Evolutionary conservation across 176 grass and related monocot genomes (phyloP).

Genomic region (Elaeis guineensis): DNA sequence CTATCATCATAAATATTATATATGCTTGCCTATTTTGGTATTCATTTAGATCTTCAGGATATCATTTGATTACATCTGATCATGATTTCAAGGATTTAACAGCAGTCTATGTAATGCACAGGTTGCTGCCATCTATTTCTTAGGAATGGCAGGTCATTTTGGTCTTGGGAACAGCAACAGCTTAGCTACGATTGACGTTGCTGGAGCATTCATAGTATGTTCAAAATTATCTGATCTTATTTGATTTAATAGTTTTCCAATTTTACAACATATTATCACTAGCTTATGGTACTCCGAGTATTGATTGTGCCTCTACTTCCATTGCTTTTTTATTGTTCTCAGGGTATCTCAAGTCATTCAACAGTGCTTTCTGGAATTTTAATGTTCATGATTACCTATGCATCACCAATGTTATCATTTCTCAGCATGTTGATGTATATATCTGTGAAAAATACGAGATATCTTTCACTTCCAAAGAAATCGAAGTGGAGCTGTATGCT

Average conservation of each 20-base stretch:
- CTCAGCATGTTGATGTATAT: slow-evolving; percentile 56
- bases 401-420: slow-evolving; percentile 53
- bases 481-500: slow-evolving; percentile 31
- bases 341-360: slow-evolving; percentile 87
- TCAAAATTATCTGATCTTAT: too few relatives aligned
- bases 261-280: too few relatives aligned
- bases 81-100: slow-evolving; percentile 6
- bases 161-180: slow-evolving; percentile 91
- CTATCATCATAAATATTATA: neutral
- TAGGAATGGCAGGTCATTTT: slow-evolving; percentile 77
- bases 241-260: too few relatives aligned
- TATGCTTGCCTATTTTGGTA: neutral
- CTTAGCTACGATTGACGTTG: slow-evolving; percentile 87
- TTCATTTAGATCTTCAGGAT: neutral
- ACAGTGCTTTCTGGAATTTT: slow-evolving; percentile 60
- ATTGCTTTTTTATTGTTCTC: slow-evolving; percentile 16
- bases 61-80: neutral
- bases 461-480: slow-evolving; percentile 20
- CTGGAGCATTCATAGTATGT: slow-evolving; percentile 81
- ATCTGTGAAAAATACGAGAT: slow-evolving; percentile 29
- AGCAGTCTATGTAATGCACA: slow-evolving; percentile 7
- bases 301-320: slow-evolving; percentile 17
- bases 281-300: neutral
- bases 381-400: slow-evolving; percentile 88
- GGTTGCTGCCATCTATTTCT: slow-evolving; percentile 63